phyloP scores from a whole-genome alignment of 2,329 filamentous ascomycete species.

The Aquanectria penicillioides region DNA sequence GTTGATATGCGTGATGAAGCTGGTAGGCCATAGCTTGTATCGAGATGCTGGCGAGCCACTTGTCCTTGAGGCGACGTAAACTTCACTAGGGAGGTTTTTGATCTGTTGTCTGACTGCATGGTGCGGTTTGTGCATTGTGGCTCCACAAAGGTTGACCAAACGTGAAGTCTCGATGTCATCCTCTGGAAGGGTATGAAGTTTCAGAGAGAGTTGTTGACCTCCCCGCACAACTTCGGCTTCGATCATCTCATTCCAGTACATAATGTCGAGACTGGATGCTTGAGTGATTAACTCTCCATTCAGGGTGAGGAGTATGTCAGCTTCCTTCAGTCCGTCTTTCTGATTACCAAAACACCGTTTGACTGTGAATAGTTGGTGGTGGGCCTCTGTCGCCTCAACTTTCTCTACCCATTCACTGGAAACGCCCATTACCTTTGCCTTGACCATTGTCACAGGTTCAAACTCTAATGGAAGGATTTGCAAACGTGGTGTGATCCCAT shows the following conservation, averaged over 20 bases:
- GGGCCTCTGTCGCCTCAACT: constrained; percentile 88
- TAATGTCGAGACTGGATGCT: constrained; percentile 91
- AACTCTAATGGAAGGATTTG: constrained; percentile 95
- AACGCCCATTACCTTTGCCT: constrained; percentile 96
- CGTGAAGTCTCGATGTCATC: constrained; percentile 92
- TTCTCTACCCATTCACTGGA: constrained; percentile 95
- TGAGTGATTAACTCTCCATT: constrained; percentile 94
- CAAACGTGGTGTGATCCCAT: constrained; percentile 80
- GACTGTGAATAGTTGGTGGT: constrained; percentile 98
- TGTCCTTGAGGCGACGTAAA: constrained; percentile 91
- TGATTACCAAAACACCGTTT: constrained; percentile 68
- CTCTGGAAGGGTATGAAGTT: constrained; percentile 86
- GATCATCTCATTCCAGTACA: constrained; percentile 89
- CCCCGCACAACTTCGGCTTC: constrained; percentile 89
- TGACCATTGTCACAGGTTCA: constrained; percentile 94
- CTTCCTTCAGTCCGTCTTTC: constrained; percentile 90
- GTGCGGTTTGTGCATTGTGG: constrained; percentile 91
- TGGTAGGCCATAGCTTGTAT: constrained; percentile 93
- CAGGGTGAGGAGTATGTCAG: constrained; percentile 90
- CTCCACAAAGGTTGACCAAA: constrained; percentile 94
- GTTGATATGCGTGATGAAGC: constrained; percentile 97
- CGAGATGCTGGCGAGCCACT: constrained; percentile 86
- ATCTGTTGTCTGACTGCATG: constrained; percentile 98
- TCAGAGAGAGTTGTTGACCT: constrained; percentile 79
- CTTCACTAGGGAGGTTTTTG: constrained; percentile 92